Base-by-base conservation (phyloP, 2,329 filamentous ascomycete genomes). In the Beauveria pseudobassiana region DNA sequence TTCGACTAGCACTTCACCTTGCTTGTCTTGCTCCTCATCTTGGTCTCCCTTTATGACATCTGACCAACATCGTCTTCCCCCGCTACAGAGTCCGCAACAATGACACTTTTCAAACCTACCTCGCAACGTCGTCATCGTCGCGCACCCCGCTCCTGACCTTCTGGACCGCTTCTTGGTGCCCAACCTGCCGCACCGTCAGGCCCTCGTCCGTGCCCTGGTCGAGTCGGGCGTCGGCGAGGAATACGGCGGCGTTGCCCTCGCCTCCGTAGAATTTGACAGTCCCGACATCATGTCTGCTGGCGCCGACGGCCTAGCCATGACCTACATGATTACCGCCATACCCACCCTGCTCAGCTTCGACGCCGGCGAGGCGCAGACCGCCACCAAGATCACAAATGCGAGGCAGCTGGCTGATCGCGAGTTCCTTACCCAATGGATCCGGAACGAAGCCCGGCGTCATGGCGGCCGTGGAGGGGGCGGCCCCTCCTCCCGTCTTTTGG, bases 151-250 rank as follows among this genome's bases (percentile, higher is more conserved):
- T 86, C n/a, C 68, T 87, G 61, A 85, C 83, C 1, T 73, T 86
- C 46, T 87, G 83, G 84, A 84, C 82, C 0, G 77, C 83, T 0
- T 81, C 81, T 8, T 86, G 79, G 74, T 86, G 84, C 69, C 72
- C 78, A 5, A 80, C 82, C 18, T 86, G 84, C 70, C 76, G 75
- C 51, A 69, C 72, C 38, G 76, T 86, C 26, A 74, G 5, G 83
- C 83, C 4, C 70, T 84, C 12, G 57, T 86, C 6, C 69, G 69
- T 14, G 73, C 76, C 12, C 75, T 86, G 38, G 70, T 87, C 51
- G 75, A 77, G 66, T 74, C 75, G 3, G 80, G 81, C 55, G 75
- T 81, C 3, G 83, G 83, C 62, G 81, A 85, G 71, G 74, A 72
- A 0, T 78, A 84, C 69, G 83, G 82, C 65, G 83, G 82, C 28